Evolutionary conservation across 2,329 filamentous ascomycete genomes (phyloP), one percentile per base, ranked within the genome.

Genomic region (Ophiostoma quercus): DNA sequence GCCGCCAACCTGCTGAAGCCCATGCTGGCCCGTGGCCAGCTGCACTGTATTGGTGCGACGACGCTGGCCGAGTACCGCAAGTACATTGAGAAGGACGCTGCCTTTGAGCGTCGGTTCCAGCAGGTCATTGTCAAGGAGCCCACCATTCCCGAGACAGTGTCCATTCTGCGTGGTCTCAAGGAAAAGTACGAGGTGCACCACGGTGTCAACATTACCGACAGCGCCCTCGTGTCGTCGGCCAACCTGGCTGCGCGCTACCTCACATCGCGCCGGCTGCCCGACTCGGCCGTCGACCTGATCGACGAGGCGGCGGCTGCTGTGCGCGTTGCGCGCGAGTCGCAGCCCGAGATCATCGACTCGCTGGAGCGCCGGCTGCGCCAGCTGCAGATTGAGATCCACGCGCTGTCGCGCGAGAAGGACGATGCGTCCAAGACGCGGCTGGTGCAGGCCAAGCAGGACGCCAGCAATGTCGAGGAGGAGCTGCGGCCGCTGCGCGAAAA

Each of bases 151-250:
- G 95, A 99, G 81, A 98, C 95, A 16, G 88, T 99, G 73, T 99
- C 95, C 29, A 99, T 99, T 76, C 89, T 99, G n/a, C 92, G 95
- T 84, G 95, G 95, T 77, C 83, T 99, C 73, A 99, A 98, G 83
- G 94, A 98, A 79, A 92, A 93, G 78, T 99, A 98, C 81, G 95
- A 99, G 81, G 92, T 96, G 67, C 95, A 99, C 80, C 95, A 99
- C 79, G 94, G 94, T 84, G 95, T 99, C 76, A 98, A 89, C 74
- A 99, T 99, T 74, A 88, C 94, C 62, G 95, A 99, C 77, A 92
- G 90, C 76, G 95, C 95, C 73, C 91, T 99, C 72, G 94, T 99
- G 19, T 87, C 94, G 67, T 88, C 95, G 5, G 92, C 95, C n/a
- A 96, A 89, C 70, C 87, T 99, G 68, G 95, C 95, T 16, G 92